Conservation (phyloP, 306 rosid genomes). For the Malus asiatica region DNA sequence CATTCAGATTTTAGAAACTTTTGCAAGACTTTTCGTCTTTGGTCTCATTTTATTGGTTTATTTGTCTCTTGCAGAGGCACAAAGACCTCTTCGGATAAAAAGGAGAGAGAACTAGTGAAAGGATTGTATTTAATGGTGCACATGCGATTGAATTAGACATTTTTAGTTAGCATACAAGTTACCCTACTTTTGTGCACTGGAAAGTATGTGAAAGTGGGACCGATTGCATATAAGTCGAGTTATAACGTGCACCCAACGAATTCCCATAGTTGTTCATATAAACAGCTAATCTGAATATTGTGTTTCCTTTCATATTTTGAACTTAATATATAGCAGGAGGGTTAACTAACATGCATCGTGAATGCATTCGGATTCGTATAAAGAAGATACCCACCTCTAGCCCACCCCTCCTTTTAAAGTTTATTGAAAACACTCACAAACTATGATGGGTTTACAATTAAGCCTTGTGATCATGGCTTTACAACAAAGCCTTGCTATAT, state of each 20-base stretch:
- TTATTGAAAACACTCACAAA: background rate
- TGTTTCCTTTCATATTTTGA: background rate
- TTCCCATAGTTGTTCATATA: background rate
- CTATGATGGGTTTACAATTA: background rate
- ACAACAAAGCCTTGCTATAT: background rate
- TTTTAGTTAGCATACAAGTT: background rate
- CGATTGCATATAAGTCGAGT: background rate
- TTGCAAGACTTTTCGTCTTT: background rate
- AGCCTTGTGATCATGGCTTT: background rate
- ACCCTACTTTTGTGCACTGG: background rate
- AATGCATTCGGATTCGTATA: background rate
- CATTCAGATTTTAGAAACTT: background rate
- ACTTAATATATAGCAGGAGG: background rate
- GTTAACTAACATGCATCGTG: background rate
- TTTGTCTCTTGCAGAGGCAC: background rate
- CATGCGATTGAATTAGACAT: background rate
- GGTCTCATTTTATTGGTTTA: background rate
- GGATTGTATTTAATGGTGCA: background rate
- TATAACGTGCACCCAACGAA: background rate
- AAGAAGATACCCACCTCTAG: background rate
- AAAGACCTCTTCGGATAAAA: background rate
- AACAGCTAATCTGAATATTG: background rate
- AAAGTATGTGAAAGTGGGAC: background rate
- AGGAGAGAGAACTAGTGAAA: too few relatives aligned
- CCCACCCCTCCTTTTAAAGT: background rate